These are phyloP conservation scores for Rhodofomes roseus DNA, from an alignment of 1,284 basidiomycete genomes.

Conservation along the genomic window DNA sequence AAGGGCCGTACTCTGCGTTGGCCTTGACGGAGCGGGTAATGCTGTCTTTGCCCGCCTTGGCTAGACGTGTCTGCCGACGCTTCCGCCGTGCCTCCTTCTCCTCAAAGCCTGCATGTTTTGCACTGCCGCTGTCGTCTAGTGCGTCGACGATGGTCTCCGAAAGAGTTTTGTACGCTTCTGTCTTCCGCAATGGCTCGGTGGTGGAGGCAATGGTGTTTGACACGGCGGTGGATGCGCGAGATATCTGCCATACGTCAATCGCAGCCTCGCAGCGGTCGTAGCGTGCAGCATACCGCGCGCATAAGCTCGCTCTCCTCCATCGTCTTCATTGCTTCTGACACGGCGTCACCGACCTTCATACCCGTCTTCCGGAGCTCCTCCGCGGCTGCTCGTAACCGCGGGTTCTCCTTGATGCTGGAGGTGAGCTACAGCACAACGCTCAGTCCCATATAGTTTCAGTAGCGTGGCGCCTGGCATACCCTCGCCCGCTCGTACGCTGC, in stretches of 20 bases:
- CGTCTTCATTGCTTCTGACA: constrained; percentile 82
- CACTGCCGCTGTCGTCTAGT: constrained; percentile 89
- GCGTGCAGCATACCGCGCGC: constrained; percentile 58
- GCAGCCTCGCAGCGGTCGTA: not conserved
- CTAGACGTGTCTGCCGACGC: constrained; percentile 71
- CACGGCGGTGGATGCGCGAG: constrained; percentile 75
- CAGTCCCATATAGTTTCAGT: constrained; percentile 3
- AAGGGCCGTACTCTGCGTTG: constrained; percentile 70
- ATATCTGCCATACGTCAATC: constrained; percentile 47
- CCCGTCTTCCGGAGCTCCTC: constrained; percentile 89
- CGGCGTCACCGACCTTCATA: constrained; percentile 91
- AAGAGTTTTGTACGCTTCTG: constrained; percentile 90
- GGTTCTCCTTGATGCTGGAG: constrained; percentile 96
- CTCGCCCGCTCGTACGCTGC: constrained; percentile 93
- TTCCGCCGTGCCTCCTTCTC: constrained; percentile 84
- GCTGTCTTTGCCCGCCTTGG: constrained; percentile 74
- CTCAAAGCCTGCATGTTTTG: constrained; percentile 92
- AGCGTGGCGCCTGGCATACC: constrained; percentile 45
- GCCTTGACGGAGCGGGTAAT: constrained; percentile 54
- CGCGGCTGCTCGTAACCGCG: constrained; percentile 84
- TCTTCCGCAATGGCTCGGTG: constrained; percentile 93
- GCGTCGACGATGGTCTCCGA: constrained; percentile 90
- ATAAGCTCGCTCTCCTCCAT: constrained; percentile 95
- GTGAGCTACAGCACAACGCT: constrained; percentile 59
- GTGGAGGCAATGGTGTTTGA: constrained; percentile 78